Evolutionary conservation across 2,329 filamentous ascomycete species (phyloP).

Genomic region (Fusarium bulbicola): DNA sequence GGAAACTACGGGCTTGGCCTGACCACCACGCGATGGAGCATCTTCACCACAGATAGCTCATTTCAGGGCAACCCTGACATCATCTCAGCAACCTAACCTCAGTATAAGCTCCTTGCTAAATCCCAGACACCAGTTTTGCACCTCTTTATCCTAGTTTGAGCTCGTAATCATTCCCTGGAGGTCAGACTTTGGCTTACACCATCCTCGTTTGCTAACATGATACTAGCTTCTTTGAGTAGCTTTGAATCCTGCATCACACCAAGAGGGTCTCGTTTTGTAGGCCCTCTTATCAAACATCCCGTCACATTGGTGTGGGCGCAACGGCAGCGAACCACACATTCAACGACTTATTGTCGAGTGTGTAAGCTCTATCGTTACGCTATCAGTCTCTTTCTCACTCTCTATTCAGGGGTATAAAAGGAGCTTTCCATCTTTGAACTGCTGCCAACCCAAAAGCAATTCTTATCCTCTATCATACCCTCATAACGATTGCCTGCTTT

Average conservation of each 20-base stretch:
- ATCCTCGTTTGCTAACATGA: constrained; percentile 8
- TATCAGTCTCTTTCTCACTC: constrained; percentile 1
- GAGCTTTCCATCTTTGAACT: not conserved
- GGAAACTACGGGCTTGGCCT: not conserved
- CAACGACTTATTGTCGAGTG: not conserved
- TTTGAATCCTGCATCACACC: not conserved
- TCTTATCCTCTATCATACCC: not conserved
- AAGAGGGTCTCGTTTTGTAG: not conserved
- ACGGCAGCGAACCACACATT: not conserved
- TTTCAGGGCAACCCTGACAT: constrained; percentile 2
- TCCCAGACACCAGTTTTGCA: not conserved
- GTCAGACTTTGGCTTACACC: constrained; percentile 28
- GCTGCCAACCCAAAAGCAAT: not conserved
- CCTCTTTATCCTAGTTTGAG: not conserved
- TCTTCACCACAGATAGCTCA: not conserved
- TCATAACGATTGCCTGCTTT: not conserved
- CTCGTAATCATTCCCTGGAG: not conserved
- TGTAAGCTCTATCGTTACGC: constrained; percentile 2
- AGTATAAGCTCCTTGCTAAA: not conserved
- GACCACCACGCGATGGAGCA: constrained; percentile 6
- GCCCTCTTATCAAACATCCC: not conserved
- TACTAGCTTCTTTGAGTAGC: constrained; percentile 19
- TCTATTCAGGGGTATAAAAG: constrained; percentile 16
- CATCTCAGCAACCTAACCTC: not conserved
- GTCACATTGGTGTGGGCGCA: not conserved